phyloP scores from a whole-genome alignment of 2,329 filamentous ascomycete species.

The Chaetomiaceae sp. region DNA sequence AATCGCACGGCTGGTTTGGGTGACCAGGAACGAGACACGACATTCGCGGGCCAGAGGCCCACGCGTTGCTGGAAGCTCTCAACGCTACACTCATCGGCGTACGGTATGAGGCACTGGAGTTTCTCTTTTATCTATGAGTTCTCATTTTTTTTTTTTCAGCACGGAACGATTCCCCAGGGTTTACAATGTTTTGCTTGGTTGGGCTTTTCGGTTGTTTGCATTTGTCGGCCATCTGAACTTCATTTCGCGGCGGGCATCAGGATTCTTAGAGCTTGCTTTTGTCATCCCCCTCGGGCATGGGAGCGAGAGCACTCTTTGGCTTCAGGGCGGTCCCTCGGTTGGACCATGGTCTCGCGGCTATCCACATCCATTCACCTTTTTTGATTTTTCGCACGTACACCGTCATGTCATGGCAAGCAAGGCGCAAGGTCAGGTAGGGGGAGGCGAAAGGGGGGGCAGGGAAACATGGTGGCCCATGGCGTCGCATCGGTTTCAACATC shows the following conservation, averaged over 20 bases:
- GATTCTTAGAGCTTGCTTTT: slow-evolving; percentile 18
- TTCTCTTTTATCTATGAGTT: no score
- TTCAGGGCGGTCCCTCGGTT: slow-evolving; percentile 10
- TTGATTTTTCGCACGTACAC: slow-evolving; percentile 18
- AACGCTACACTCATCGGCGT: slow-evolving; percentile 15
- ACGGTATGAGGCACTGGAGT: slow-evolving; percentile 14
- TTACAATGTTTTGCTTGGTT: slow-evolving; percentile 14
- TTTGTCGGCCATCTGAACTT: slow-evolving; percentile 10
- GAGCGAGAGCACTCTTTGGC: slow-evolving; percentile 10
- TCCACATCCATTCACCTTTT: slow-evolving; percentile 16
- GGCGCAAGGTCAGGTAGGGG: slow-evolving; percentile 15
- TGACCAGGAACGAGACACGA: no score
- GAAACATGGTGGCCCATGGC: slow-evolving; percentile 14
- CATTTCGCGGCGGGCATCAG: slow-evolving; percentile 7
- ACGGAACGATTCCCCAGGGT: slow-evolving; percentile 17
- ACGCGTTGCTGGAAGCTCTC: neutral
- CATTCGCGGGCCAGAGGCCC: no score
- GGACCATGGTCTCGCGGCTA: slow-evolving; percentile 18
- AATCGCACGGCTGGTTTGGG: no score
- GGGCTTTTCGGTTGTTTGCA: slow-evolving; percentile 11
- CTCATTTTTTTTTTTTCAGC: slow-evolving; percentile 5
- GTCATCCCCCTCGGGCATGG: slow-evolving; percentile 12
- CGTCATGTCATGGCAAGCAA: slow-evolving; percentile 22
- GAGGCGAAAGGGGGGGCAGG: slow-evolving; percentile 2
- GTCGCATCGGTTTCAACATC: slow-evolving; percentile 17